Base-by-base conservation (phyloP, 1,139 yeast species). In the Arxiozyma telluris region DNA sequence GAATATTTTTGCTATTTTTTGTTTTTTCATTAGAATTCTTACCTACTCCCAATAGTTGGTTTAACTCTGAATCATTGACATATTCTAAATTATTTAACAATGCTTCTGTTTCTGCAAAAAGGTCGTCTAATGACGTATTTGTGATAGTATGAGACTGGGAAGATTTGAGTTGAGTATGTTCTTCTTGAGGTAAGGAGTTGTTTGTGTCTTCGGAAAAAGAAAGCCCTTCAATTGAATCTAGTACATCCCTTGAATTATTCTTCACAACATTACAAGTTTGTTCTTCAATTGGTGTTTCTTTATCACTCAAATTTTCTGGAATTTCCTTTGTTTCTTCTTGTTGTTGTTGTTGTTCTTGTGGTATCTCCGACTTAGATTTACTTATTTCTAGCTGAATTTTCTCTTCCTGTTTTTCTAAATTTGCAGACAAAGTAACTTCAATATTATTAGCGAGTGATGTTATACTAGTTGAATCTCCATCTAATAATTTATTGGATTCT, bases 21-120 rank as follows among this genome's bases (percentile, higher is more conserved):
- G 8, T 34, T 41, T 23, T 12, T 38, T 21, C 25, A 20, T 46
- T 22, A 20, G 22, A 25, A 34, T 17, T 23, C 23, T 46, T 34
- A n/a, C 45, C 50, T 23, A 41, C 25, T 39, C 30, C 43, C 7
- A 67, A 58, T 45, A 65, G 53, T 22, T 59, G 61, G 34, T 66
- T 66, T 38, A 65, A 59, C 34, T 62, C 68, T 7, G 63, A 54
- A 53, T 59, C 63, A 23, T 62, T 63, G 4, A 56, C 60, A 39
- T 58, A 54, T 21, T 61, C 58, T 50, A 64, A 48, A 41, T 61
- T 64, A 47, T 59, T 59, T 41, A 64, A 54, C 41, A 64, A 56
- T 17, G 58, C 60, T 53, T 64, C 67, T 6, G 65, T 64, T 38
- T 64, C 67, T 15, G 63, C 64, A 41, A 61, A 45, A 7, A 63